Base-by-base conservation (phyloP, 805 yeast genomes). In the Kuraishia borneana region DNA sequence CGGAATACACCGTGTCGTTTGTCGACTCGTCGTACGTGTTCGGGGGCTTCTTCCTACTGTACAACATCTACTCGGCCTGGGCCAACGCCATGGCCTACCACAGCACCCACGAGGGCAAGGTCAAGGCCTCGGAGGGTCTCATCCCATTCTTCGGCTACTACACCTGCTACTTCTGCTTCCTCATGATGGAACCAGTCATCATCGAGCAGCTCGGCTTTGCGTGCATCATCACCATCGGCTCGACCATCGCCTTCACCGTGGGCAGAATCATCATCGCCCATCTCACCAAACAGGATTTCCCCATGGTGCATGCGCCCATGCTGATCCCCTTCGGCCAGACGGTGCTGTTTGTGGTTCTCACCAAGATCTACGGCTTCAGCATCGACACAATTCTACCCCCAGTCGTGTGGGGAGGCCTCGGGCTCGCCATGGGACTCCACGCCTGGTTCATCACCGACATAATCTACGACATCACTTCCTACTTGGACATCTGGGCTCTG, bases 181-280 rank as follows among this genome's bases (percentile, higher is more conserved):
- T 68, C 12, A 47, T 65, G 36, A 50, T 69, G 16, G 68, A 71
- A 51, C 76, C 88, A 6, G 60, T 65, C 16, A 57, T 73, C 18
- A 51, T 83, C 30, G 40, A 53, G 21, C 43, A 43, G 2, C 58
- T 58, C 42, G 65, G 69, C 1, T 54, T 69, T 34, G 81, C 94
- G 22, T 65, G 80, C 43, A 60, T 77, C 17, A 49, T 81, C 31
- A 70, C 88, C 20, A 74, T 83, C 47, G 94, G 94, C 1, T 65
- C 80, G 34, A 69, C 82, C 1, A 58, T 81, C 43, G 95, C 97
- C 1, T 80, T 83, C 48, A 64, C 74, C 3, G 96, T 89, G n/a
- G 96, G 96, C 4, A 73, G 92, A 51, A 84, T 88, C 41, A 88
- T 88, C 47, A 65, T 80, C 37, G 88, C 84, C 2, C 97, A 88